These are phyloP conservation scores for Termitomyces sp. DNA, from an alignment of 768 basidiomycete genomes.

Conservation along the genomic window DNA sequence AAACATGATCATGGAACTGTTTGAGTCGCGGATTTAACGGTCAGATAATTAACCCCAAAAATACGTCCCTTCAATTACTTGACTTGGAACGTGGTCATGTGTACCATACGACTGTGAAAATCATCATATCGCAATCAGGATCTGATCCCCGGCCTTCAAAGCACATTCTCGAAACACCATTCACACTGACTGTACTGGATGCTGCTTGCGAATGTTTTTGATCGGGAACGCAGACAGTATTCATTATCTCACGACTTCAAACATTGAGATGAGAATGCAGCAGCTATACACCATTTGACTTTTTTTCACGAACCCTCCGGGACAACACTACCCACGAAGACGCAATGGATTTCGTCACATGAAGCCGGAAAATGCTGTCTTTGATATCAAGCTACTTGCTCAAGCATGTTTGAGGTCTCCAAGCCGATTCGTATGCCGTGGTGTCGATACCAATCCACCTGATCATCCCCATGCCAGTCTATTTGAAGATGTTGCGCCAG, in stretches of 20 bases:
- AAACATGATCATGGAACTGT: no score
- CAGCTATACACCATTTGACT: background rate
- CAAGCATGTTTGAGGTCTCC: background rate
- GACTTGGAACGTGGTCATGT: background rate
- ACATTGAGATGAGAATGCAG: background rate
- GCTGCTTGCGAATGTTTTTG: background rate
- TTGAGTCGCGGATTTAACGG: constrained; percentile 8
- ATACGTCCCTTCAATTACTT: background rate
- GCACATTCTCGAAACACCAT: background rate
- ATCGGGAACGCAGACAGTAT: background rate
- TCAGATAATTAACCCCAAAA: background rate
- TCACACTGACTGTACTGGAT: background rate
- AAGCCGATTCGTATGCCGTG: background rate
- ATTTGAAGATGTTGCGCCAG: background rate
- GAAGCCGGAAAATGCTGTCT: background rate
- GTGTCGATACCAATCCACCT: background rate
- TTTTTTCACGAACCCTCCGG: no score
- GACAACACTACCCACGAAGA: background rate
- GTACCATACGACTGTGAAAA: background rate
- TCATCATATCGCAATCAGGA: constrained; percentile 1
- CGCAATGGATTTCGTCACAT: background rate
- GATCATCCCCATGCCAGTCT: background rate
- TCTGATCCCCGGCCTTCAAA: constrained; percentile 7
- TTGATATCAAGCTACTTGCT: background rate
- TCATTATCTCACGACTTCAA: background rate